Evolutionary conservation across 106 monocot species (phyloP), one percentile per base, ranked within the genome.

Genomic region (Acanthochlamys bracteata): DNA sequence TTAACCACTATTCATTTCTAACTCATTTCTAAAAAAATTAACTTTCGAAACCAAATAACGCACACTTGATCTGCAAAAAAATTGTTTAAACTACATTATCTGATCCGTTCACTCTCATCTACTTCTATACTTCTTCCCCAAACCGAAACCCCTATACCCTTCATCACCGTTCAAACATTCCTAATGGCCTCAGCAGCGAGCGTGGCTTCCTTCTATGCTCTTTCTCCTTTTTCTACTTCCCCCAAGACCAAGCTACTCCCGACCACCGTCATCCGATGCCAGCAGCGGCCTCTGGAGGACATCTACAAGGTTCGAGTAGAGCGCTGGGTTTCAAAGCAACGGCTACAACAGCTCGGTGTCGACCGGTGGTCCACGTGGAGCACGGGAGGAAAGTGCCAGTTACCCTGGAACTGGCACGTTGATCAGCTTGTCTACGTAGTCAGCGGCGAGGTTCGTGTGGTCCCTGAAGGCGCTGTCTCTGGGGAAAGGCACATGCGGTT

Each of bases 401-500:
- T 95, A 17, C 90, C 94, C 0, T 95, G 89, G 94, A 79, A 95
- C 84, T 95, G 94, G 89, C 86, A 95, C 78, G 94, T 95, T 11
- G 94, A 95, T 68, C 94, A 95, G 82, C 77, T 70, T 77, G 94
- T 95, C 20, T 95, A 86, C 66, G 63, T 63, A 7, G 41, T 67
- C 41, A 25, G 39, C 12, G 55, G 54, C 41, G 39, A 55, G 54
- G 54, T 67, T 21, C 39, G 33, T 19, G 39, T 54, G 10, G 15
- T 56, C 4, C 55, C 24, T 20, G 67, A 67, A 27, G 67, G 67
- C 4, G 67, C 54, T 41, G 24, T 20, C 39, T 63, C 64, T 23
- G 86, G 79, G 27, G 83, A 83, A 15, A 66, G 73, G 12, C 73
- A 75, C 89, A 95, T 95, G 94, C 76, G 82, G 42, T 95, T 95